phyloP scores from a whole-genome alignment of 1,139 yeast genomes.

The Diutina scorzettiae region DNA sequence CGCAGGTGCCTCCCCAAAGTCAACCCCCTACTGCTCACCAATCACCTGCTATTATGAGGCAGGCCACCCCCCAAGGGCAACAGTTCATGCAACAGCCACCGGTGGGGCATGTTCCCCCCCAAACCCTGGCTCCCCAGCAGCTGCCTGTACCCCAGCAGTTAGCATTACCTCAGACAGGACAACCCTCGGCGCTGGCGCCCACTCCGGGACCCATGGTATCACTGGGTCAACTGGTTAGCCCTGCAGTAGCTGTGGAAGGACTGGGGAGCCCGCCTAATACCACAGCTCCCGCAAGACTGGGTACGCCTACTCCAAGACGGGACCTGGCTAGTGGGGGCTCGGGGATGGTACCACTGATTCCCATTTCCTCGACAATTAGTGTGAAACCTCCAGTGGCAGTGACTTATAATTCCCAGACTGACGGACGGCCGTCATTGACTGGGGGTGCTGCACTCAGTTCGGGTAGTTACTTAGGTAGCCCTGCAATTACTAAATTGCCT shows the following conservation, averaged over 20 bases:
- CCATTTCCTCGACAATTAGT: constrained; percentile 1
- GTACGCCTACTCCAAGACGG: background rate
- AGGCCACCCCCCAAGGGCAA: background rate
- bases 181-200: background rate
- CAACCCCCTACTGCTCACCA: constrained; percentile 3
- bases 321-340: constrained; percentile 2
- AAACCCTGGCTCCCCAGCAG: background rate
- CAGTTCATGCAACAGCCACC: background rate
- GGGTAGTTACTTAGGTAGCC: constrained; percentile 55
- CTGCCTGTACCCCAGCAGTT: background rate
- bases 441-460: constrained; percentile 71
- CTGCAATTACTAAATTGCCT: constrained; percentile 67
- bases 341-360: constrained; percentile 2
- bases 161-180: background rate
- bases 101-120: background rate
- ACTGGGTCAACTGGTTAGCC: background rate
- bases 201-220: constrained; percentile 4
- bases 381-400: constrained; percentile 5
- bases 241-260: background rate
- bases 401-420: background rate
- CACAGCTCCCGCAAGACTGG: background rate
- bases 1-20: background rate
- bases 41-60: background rate
- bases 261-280: background rate
- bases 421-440: constrained; percentile 58